A percentile compares a stretch with the other conserved stretches of the same genome.
These are phyloP conservation scores for Arctium lappa DNA, from an alignment of 129 eudicot genomes.

Conservation along the genomic window DNA sequence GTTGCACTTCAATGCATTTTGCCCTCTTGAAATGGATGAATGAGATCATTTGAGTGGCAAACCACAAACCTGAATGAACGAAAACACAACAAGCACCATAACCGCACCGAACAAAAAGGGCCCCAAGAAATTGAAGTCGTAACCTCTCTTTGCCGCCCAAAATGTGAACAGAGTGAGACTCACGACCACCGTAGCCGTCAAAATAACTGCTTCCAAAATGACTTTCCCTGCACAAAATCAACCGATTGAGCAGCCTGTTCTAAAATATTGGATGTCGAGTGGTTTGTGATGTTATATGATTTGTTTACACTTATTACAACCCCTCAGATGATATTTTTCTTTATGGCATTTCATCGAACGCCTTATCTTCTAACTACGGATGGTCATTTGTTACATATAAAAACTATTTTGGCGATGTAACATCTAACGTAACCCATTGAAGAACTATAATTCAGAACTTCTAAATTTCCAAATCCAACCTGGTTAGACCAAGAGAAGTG, in stretches of 20 bases:
- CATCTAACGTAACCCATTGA: neutral
- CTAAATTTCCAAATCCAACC: neutral
- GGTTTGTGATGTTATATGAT: neutral
- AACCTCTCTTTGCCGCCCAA: constrained; percentile 68
- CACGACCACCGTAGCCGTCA: constrained; percentile 53
- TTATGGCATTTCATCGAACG: neutral
- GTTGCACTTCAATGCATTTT: neutral
- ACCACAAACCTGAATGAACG: constrained; percentile 52
- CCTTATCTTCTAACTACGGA: neutral
- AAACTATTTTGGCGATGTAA: neutral
- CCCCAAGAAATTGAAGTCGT: constrained; percentile 66
- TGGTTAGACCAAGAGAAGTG: neutral
- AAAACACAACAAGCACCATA: constrained; percentile 48
- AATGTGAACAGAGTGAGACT: constrained; percentile 72
- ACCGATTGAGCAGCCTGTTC: neutral
- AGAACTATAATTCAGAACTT: neutral
- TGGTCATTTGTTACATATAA: neutral
- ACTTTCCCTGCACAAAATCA: constrained; percentile 41
- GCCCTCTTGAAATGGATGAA: neutral
- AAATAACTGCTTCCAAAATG: constrained; percentile 61
- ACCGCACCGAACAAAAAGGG: constrained; percentile 66
- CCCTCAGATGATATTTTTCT: neutral
- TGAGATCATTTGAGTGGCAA: neutral
- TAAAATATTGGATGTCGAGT: neutral
- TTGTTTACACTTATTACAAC: neutral